Percentiles rank a stretch among this genome's conserved stretches.
phyloP scores from a whole-genome alignment of 2,329 filamentous ascomycete species.

The Venturia nashicola region DNA sequence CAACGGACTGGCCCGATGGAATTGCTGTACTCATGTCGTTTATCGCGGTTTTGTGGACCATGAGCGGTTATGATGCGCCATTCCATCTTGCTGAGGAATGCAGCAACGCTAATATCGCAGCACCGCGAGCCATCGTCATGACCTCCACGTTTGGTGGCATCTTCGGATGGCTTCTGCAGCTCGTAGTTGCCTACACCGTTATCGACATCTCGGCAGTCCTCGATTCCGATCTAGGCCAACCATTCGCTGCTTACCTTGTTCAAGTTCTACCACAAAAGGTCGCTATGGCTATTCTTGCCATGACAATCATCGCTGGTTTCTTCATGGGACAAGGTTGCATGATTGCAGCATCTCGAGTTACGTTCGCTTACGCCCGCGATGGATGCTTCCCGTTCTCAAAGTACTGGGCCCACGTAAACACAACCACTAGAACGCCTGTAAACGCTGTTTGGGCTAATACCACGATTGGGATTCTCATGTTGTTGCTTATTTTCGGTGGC shows the following conservation, averaged over 20 bases:
- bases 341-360: conserved; percentile 54
- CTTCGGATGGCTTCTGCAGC: conserved; percentile 61
- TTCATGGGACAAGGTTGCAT: conserved; percentile 64
- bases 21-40: conserved; percentile 61
- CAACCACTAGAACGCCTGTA: conserved; percentile 50
- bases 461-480: conserved; percentile 44
- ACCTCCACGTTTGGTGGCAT: conserved; percentile 54
- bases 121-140: conserved; percentile 59
- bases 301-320: conserved; percentile 59
- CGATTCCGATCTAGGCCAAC: conserved; percentile 51
- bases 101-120: conserved; percentile 57
- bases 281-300: conserved; percentile 48
- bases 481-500: conserved; percentile 55
- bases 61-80: conserved; percentile 54
- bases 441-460: conserved; percentile 60
- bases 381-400: conserved; percentile 53
- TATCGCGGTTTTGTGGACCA: conserved; percentile 58
- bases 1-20: conserved; percentile 55
- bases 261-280: conserved; percentile 50
- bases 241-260: conserved; percentile 57
- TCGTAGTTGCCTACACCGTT: conserved; percentile 62
- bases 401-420: conserved; percentile 49
- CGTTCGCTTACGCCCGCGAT: conserved; percentile 62
- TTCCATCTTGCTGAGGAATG: conserved; percentile 69
- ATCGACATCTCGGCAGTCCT: conserved; percentile 48